These are phyloP conservation scores for Xylariaceae sp. DNA, from an alignment of 2,329 filamentous ascomycete species.

Conservation along the genomic window DNA sequence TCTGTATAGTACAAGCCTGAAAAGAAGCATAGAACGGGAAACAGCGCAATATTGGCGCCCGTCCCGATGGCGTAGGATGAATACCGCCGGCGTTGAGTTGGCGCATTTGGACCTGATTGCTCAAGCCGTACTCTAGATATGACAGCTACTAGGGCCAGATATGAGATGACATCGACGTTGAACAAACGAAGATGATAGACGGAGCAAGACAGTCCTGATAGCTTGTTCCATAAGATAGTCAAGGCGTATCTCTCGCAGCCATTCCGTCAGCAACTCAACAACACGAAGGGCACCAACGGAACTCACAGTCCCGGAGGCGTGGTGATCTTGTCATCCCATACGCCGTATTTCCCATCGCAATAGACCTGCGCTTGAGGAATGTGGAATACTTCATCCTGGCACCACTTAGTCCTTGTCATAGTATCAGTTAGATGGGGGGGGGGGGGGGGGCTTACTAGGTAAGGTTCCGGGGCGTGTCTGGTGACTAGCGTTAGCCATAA, in stretches of 20 bases:
- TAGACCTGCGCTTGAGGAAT: slow-evolving; percentile 90
- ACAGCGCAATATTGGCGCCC: slow-evolving; percentile 78
- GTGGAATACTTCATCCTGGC: slow-evolving; percentile 83
- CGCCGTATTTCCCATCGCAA: slow-evolving; percentile 70
- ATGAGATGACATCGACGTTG: slow-evolving; percentile 49
- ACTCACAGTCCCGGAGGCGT: slow-evolving; percentile 85
- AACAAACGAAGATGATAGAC: slow-evolving; percentile 50
- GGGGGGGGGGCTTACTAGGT: slow-evolving; percentile 46
- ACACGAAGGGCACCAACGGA: slow-evolving; percentile 24
- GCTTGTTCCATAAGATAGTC: slow-evolving; percentile 44
- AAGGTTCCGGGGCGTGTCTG: slow-evolving; percentile 52
- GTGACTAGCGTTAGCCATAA: slow-evolving; percentile 46
- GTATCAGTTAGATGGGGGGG: not conserved
- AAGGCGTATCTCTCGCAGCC: slow-evolving; percentile 38
- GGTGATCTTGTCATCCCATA: slow-evolving; percentile 97
- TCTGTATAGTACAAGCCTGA: slow-evolving; percentile 95
- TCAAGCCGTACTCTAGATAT: slow-evolving; percentile 53
- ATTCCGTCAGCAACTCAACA: slow-evolving; percentile 25
- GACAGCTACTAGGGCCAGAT: slow-evolving; percentile 50
- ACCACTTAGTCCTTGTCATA: not conserved
- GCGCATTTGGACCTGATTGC: slow-evolving; percentile 27
- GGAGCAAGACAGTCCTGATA: slow-evolving; percentile 41
- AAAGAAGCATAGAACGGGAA: slow-evolving; percentile 95
- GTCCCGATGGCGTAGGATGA: slow-evolving; percentile 58
- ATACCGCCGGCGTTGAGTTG: slow-evolving; percentile 19